Conservation (phyloP, 495 filamentous ascomycete species). For the Aspergillus nanangensis region DNA sequence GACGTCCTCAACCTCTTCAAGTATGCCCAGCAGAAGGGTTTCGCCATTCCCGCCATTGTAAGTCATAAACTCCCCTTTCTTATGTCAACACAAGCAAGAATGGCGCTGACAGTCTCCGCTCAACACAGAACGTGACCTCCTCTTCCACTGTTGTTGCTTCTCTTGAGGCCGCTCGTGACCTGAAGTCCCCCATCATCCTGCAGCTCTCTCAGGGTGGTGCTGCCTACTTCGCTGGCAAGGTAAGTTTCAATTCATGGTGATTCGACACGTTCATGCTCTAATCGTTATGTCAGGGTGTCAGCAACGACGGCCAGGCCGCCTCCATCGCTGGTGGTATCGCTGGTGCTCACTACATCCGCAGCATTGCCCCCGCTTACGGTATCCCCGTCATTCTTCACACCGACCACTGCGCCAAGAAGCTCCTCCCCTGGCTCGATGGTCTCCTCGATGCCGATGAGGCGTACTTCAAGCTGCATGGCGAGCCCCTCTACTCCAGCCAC, state of each 20-base stretch:
- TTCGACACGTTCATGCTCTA: background rate
- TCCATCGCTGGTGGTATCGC: conserved; percentile 85
- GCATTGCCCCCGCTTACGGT: conserved; percentile 80
- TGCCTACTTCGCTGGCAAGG: conserved; percentile 91
- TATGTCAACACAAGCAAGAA: background rate
- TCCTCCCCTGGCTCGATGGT: conserved; percentile 92
- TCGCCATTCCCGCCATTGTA: conserved; percentile 88
- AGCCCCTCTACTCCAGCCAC: conserved; percentile 91
- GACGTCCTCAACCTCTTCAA: conserved; percentile 78
- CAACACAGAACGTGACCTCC: conserved; percentile 77
- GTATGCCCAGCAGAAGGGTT: conserved; percentile 77
- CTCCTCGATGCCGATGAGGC: conserved; percentile 89
- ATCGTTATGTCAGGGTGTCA: conserved; percentile 54
- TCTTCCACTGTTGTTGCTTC: conserved; percentile 82
- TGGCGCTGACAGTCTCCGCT: background rate
- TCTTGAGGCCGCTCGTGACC: conserved; percentile 89
- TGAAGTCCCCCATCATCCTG: conserved; percentile 82
- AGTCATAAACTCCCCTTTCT: conserved; percentile 21
- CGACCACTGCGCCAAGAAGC: conserved; percentile 92
- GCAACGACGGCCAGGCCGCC: conserved; percentile 79
- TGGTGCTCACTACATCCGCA: conserved; percentile 89
- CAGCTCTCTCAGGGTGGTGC: conserved; percentile 92
- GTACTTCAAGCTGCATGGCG: conserved; percentile 87
- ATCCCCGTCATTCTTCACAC: conserved; percentile 90
- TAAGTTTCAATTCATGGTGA: conserved; percentile 18